Conservation (phyloP, 2,329 filamentous ascomycete genomes). For the Zalaria sp. region DNA sequence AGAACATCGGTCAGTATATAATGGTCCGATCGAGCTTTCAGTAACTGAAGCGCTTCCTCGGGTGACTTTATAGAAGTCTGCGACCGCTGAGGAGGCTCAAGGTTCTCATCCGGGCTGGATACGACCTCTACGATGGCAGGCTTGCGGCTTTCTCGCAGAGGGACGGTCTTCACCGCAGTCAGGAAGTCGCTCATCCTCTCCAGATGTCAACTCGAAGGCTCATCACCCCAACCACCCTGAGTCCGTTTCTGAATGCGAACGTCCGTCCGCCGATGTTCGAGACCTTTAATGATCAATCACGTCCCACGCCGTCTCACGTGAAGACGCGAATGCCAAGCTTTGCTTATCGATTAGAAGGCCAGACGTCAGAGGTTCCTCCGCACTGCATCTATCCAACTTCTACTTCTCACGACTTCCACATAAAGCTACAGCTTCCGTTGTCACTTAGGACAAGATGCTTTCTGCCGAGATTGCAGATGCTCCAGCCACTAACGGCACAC, state of each 20-base stretch:
- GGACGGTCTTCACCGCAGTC: slow-evolving; percentile 31
- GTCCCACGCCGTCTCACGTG: too few relatives aligned
- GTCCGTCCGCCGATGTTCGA: too few relatives aligned
- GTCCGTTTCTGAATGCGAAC: too few relatives aligned
- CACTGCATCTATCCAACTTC: too few relatives aligned
- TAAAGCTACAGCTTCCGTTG: too few relatives aligned
- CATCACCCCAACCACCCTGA: not conserved
- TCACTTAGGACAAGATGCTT: too few relatives aligned
- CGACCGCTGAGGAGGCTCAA: not conserved
- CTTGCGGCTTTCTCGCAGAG: slow-evolving; percentile 4
- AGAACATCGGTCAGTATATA: slow-evolving; percentile 18
- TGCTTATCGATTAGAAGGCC: too few relatives aligned
- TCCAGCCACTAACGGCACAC: not conserved
- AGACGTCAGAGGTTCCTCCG: too few relatives aligned
- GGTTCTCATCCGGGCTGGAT: not conserved
- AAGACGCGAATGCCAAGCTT: too few relatives aligned
- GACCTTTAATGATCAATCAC: too few relatives aligned
- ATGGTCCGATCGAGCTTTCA: slow-evolving; percentile 25
- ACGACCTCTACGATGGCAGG: slow-evolving; percentile 1
- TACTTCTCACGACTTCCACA: too few relatives aligned
- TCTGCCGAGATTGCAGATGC: not conserved
- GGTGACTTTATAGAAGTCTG: slow-evolving; percentile 2
- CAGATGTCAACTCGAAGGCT: slow-evolving; percentile 10
- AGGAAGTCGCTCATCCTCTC: slow-evolving; percentile 35
- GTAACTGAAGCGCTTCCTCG: slow-evolving; percentile 17